Evolutionary conservation across 1,284 basidiomycete genomes (phyloP), one percentile per base, ranked within the genome.

Genomic region (Coniferiporia sulphurascens): DNA sequence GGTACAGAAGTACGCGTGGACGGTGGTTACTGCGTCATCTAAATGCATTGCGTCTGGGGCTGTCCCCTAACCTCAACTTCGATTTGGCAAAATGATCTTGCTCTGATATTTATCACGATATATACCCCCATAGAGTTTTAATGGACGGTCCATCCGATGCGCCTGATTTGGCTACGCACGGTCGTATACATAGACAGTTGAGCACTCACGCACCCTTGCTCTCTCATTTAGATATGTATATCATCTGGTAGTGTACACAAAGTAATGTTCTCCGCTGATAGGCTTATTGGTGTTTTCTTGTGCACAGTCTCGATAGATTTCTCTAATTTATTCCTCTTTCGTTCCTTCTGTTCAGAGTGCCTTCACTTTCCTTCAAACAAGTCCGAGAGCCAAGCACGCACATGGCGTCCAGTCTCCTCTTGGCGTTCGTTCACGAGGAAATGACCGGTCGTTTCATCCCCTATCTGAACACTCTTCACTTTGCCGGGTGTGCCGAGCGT

Each of bases 1-100:
- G 93, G 93, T 7, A 76, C 85, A 3, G 91, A 95, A 67, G 75
- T 95, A 62, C 84, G 86, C 15, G 85, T 95, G 48, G 93, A 95
- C 67, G 93, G 93, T 27, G 93, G 92, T 21, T 94, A 94, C 71
- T 87, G 85, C 70, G 67, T 78, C 57, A 78, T 89, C 64, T 90
- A 78, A 78, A 49, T 27, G 27, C 5, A 27, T 27, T 32, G 21
- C 38, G 43, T 8, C 10, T 22, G 2, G 19, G 3, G 9, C 44
- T 27, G 5, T 12, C 32, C 19, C 34, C 21, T 21, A 35, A 3
- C 27, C 48, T 49, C 48, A 9, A 32, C 48, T 9, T 49, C 13
- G 3, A n/a, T 27, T 48, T 13, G 55, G 4, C 10, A 49, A 32
- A 48, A n/a, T 21, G 34, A 22, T 48, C 45, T 13, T 52, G 5